Base-by-base conservation (phyloP, 139 green algal species). In the Mesotaenium endlicherianum region DNA sequence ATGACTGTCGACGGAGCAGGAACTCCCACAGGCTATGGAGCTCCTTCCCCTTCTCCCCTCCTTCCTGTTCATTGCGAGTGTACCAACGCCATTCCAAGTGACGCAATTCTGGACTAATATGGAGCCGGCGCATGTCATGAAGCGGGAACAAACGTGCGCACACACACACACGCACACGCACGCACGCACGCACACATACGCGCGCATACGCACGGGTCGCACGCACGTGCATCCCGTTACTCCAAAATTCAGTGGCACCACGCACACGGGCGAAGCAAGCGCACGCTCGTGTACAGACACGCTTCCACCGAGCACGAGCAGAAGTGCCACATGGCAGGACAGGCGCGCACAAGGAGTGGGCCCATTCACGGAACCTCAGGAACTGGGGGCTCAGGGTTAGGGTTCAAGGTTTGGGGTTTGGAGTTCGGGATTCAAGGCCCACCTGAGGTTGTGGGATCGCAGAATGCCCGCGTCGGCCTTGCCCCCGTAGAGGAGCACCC, bases 391-490 rank as follows among this genome's bases (percentile, higher is more conserved):
- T n/a, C n/a, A n/a, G n/a, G n/a, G n/a, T n/a, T n/a, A n/a, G n/a
- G n/a, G n/a, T n/a, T n/a, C n/a, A n/a, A n/a, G n/a, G n/a, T n/a
- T n/a, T n/a, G n/a, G n/a, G n/a, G n/a, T n/a, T n/a, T n/a, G n/a
- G n/a, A n/a, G n/a, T n/a, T n/a, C n/a, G n/a, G n/a, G n/a, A n/a
- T n/a, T n/a, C n/a, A n/a, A n/a, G n/a, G n/a, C 50, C 31, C 36
- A 75, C 64, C 64, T 75, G 64, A 75, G 36, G 16, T 75, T 50
- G 64, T 75, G 11, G 31, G 11, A 26, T 14, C 17, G 14, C 11
- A 75, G 31, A 75, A 75, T 75, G 64, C 64, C 36, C 16, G 11
- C 16, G 14, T 75, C 64, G 42, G 34, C 45, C 72, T 80, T 80
- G 6, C 72, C 71, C 14, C 72, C 72, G n/a, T 71, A 80, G 43